Base-by-base conservation (phyloP, 371 early-diverging fungal genomes). In the Zancudomyces culisetae region DNA sequence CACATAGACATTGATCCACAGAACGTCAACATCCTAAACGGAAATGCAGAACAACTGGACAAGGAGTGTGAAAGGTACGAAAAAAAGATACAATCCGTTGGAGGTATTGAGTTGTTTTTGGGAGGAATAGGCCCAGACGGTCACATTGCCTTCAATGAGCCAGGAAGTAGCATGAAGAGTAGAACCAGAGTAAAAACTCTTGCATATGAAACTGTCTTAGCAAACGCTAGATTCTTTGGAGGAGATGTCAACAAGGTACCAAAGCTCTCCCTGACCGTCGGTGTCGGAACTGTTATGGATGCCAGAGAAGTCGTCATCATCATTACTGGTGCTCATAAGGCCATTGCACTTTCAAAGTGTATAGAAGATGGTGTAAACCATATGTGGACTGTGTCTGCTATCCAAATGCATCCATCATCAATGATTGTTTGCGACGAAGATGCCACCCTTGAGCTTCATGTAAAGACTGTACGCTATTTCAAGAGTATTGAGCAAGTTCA, bases 331-430 rank as follows among this genome's bases (percentile, higher is more conserved):
- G 85, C 85, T 4, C 84, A 84, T 66, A 84, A 87, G 61, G 78
- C 81, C 35, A 67, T 84, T 53, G 87, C 87, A 3, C 61, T 86
- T 30, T 79, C 85, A 53, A 84, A 85, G 68, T 85, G 86, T 60
- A 80, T 88, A 26, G 89, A 88, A 58, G 83, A 83, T 47, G 78
- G 78, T 1, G 83, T 87, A 45, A 87, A 87, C 68, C 86, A 85
- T 67, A 87, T 87, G 89, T 87, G 86, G 85, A 88, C 89, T 8
- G 85, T 88, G 49, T 84, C 85, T 20, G 85, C 85, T n/a, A 78
- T 88, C 52, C 89, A 88, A 63, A 66, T 83, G 58, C 89, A 88
- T 54, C 85, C 87, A 35, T 80, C 81, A 49, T 82, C 85, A n/a
- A 71, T 88, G 68, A 73, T 88, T 63, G 85, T 87, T 21, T 87